A percentile compares a stretch with the other conserved stretches of the same genome.
These are phyloP conservation scores for Claviceps fusiformis DNA, from an alignment of 2,329 filamentous ascomycete species.

Conservation along the genomic window DNA sequence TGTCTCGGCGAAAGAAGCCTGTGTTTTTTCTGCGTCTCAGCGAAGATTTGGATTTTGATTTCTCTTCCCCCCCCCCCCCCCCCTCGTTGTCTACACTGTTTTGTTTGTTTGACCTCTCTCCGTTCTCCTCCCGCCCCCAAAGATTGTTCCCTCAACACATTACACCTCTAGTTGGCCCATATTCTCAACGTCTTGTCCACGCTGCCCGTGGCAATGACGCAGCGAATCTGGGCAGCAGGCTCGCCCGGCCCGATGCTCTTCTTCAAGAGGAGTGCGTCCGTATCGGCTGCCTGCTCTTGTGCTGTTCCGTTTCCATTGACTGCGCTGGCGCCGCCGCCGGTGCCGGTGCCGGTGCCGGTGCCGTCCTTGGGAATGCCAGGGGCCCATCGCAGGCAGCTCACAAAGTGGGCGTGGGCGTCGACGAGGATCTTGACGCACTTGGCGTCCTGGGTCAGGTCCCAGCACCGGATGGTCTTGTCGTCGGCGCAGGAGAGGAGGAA, in stretches of 20 bases:
- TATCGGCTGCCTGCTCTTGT: slow-evolving; percentile 8
- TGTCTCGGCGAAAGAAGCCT: no score
- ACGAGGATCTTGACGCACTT: slow-evolving; percentile 74
- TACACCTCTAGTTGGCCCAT: slow-evolving; percentile 43
- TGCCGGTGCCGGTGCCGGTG: no score
- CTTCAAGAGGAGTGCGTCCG: slow-evolving; percentile 25
- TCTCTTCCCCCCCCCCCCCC: no score
- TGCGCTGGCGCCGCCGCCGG: not conserved
- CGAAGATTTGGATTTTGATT: not conserved
- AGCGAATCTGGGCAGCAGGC: slow-evolving; percentile 55
- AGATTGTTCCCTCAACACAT: no score
- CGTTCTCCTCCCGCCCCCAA: no score
- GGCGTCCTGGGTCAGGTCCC: slow-evolving; percentile 83
- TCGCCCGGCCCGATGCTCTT: slow-evolving; percentile 30
- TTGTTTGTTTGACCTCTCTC: no score
- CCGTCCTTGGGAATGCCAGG: slow-evolving; percentile 31
- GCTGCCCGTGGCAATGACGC: slow-evolving; percentile 76
- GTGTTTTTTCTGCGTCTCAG: no score
- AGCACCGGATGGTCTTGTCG: slow-evolving; percentile 85
- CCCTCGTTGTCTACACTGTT: not conserved
- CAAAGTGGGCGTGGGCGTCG: slow-evolving; percentile 71
- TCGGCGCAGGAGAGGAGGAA: slow-evolving; percentile 77
- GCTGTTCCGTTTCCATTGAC: slow-evolving; percentile 4
- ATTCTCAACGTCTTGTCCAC: slow-evolving; percentile 70
- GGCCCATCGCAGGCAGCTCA: slow-evolving; percentile 79